Percentiles rank a stretch among this genome's conserved stretches.
These are phyloP conservation scores for Capsaspora owczarzaki DNA, from an alignment of 78 protist species.

Conservation along the genomic window DNA sequence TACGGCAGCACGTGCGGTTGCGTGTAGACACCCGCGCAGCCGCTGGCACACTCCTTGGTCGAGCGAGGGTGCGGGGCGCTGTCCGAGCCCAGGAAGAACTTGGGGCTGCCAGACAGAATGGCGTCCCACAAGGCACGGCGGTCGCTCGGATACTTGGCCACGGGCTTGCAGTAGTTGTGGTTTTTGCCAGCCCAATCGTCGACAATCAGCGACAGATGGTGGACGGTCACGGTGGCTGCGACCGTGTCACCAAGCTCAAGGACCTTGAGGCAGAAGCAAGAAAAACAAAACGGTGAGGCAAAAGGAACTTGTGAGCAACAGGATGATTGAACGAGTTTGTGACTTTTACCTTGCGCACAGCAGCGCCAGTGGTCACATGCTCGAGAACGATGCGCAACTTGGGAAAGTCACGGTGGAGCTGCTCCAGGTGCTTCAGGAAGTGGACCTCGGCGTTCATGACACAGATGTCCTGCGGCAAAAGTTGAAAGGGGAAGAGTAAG, in stretches of 20 bases:
- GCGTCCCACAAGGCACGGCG: conserved; percentile 14
- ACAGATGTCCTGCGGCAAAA: background rate
- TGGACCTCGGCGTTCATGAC: conserved; percentile 6
- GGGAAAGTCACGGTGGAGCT: conserved; percentile 20
- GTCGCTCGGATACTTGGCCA: conserved; percentile 29
- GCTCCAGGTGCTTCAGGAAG: conserved; percentile 9
- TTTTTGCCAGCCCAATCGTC: conserved; percentile 32
- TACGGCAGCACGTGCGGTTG: conserved; percentile 9
- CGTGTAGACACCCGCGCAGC: conserved; percentile 33
- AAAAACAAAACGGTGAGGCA: too few species aligned
- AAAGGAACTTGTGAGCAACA: too few species aligned
- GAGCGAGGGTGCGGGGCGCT: conserved; percentile 24
- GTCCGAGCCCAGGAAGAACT: conserved; percentile 40
- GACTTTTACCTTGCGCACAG: background rate
- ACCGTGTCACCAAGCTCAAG: conserved; percentile 18
- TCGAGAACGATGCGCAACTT: conserved; percentile 19
- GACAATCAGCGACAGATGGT: conserved; percentile 22
- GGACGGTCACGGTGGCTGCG: conserved; percentile 37
- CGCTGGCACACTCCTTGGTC: conserved; percentile 5
- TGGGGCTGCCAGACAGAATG: background rate
- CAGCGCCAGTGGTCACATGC: conserved; percentile 19
- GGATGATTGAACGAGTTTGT: background rate
- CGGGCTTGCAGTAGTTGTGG: conserved; percentile 38
- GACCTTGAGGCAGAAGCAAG: too few species aligned
- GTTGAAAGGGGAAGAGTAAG: background rate